These are phyloP conservation scores for Mycosphaerelloides madeirae DNA, from an alignment of 2,329 filamentous ascomycete species.

Conservation along the genomic window DNA sequence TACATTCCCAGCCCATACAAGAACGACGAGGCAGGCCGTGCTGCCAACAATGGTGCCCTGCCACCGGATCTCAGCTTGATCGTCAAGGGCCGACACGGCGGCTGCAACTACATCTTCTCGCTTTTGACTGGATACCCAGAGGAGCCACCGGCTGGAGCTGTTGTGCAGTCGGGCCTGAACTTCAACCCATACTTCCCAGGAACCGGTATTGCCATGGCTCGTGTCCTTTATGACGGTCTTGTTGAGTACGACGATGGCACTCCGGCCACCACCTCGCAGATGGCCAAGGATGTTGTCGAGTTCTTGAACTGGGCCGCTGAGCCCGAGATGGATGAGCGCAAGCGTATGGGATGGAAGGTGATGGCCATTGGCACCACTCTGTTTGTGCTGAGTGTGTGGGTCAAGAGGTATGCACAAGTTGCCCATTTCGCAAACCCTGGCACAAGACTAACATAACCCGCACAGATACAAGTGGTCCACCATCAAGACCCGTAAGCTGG, in stretches of 20 bases:
- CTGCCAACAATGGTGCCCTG: conserved; percentile 96
- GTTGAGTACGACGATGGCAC: conserved; percentile 98
- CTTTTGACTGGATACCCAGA: conserved; percentile 96
- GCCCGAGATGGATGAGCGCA: conserved; percentile 98
- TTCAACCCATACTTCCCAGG: conserved; percentile 99
- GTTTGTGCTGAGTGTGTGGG: conserved; percentile 86
- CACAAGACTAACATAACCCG: conserved; percentile 24
- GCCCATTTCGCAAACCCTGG: background rate
- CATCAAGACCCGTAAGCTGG: conserved; percentile 90
- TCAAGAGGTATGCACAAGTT: conserved; percentile 64
- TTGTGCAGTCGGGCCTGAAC: conserved; percentile 85
- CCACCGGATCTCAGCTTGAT: conserved; percentile 97
- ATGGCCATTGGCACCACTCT: conserved; percentile 73
- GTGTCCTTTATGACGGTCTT: conserved; percentile 93
- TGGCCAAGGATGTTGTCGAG: conserved; percentile 98
- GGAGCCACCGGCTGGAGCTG: conserved; percentile 83
- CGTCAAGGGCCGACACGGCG: conserved; percentile 94
- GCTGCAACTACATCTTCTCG: conserved; percentile 97
- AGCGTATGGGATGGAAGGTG: conserved; percentile 99
- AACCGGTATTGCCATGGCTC: conserved; percentile 97
- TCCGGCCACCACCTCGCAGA: conserved; percentile 90
- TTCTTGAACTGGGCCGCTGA: conserved; percentile 99
- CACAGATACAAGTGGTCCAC: conserved; percentile 88
- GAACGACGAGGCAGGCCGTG: conserved; percentile 97
- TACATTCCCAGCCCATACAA: conserved; percentile 94